Conservation (phyloP, 768 basidiomycete species). For the Paxillus involutus region DNA sequence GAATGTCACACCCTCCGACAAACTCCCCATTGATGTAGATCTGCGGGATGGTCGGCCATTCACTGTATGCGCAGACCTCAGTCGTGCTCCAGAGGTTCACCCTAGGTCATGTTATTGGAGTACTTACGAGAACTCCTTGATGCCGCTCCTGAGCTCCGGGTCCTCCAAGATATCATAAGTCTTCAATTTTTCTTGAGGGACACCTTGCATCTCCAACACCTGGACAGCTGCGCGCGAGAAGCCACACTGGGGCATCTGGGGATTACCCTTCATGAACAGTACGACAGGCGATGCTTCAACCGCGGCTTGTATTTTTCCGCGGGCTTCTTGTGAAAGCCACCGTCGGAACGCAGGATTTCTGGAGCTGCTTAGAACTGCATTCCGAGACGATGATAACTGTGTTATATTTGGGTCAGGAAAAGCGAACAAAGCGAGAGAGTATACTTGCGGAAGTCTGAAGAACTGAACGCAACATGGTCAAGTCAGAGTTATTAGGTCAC, state of each 20-base stretch:
- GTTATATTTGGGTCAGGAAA: not conserved
- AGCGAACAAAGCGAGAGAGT: not conserved
- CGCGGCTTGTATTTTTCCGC: slow-evolving; percentile 68
- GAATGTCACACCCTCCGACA: slow-evolving; percentile 94
- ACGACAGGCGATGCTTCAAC: slow-evolving; percentile 79
- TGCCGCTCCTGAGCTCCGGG: slow-evolving; percentile 73
- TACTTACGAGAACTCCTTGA: slow-evolving; percentile 98
- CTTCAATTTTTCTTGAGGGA: slow-evolving; percentile 77
- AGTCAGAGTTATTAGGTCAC: not conserved
- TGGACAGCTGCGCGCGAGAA: slow-evolving; percentile 95
- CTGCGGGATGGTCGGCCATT: slow-evolving; percentile 98
- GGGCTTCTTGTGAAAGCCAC: slow-evolving; percentile 61
- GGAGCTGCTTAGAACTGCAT: slow-evolving; percentile 1
- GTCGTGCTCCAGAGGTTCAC: not conserved
- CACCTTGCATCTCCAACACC: slow-evolving; percentile 82
- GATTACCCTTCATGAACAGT: slow-evolving; percentile 98
- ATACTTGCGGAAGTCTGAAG: slow-evolving; percentile 14
- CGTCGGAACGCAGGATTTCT: slow-evolving; percentile 32
- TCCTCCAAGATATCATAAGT: slow-evolving; percentile 92
- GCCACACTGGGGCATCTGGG: slow-evolving; percentile 83
- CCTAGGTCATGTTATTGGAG: not conserved
- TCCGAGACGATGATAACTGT: slow-evolving; percentile 11
- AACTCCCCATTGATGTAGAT: slow-evolving; percentile 95
- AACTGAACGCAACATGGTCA: slow-evolving; percentile 13
- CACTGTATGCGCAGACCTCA: slow-evolving; percentile 44